phyloP scores from a whole-genome alignment of 2,329 filamentous ascomycete genomes.

The Xylaria sp. region DNA sequence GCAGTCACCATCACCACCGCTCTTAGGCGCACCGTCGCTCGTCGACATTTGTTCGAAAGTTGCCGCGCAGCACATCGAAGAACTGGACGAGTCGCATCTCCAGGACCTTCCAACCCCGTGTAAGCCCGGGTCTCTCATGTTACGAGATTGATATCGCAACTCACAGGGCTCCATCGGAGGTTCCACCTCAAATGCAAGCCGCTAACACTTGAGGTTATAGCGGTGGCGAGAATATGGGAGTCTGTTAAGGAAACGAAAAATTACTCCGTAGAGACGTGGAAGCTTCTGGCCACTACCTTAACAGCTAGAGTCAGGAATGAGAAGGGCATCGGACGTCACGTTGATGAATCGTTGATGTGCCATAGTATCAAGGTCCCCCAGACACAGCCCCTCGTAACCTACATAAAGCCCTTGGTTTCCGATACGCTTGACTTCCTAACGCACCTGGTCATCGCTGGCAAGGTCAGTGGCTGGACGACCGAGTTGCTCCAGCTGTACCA shows the following conservation, averaged over 20 bases:
- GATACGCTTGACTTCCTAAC: slow-evolving; percentile 48
- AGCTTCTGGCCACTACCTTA: slow-evolving; percentile 19
- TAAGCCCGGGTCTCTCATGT: slow-evolving; percentile 6
- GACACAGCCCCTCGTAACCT: slow-evolving; percentile 48
- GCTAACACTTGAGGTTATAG: slow-evolving; percentile 16
- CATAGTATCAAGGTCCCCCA: slow-evolving; percentile 2
- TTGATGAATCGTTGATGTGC: slow-evolving; percentile 18
- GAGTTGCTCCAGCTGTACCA: slow-evolving; percentile 56
- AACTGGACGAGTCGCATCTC: slow-evolving; percentile 25
- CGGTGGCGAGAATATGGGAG: slow-evolving; percentile 22
- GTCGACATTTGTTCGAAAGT: slow-evolving; percentile 22
- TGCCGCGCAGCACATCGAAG: neutral
- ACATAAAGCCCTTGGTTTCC: slow-evolving; percentile 54
- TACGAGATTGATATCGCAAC: neutral
- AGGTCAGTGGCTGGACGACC: slow-evolving; percentile 42
- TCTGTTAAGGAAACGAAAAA: neutral
- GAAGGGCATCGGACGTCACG: slow-evolving; percentile 2
- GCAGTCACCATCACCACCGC: too few species aligned
- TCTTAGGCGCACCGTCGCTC: slow-evolving; percentile 10
- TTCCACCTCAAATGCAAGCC: neutral
- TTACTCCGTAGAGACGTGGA: slow-evolving; percentile 29
- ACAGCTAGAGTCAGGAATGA: neutral
- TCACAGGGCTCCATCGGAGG: neutral
- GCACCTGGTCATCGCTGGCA: slow-evolving; percentile 43
- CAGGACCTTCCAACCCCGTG: slow-evolving; percentile 18